Evolutionary conservation across 805 yeast genomes (phyloP).

Genomic region (Candida loeiensis): DNA sequence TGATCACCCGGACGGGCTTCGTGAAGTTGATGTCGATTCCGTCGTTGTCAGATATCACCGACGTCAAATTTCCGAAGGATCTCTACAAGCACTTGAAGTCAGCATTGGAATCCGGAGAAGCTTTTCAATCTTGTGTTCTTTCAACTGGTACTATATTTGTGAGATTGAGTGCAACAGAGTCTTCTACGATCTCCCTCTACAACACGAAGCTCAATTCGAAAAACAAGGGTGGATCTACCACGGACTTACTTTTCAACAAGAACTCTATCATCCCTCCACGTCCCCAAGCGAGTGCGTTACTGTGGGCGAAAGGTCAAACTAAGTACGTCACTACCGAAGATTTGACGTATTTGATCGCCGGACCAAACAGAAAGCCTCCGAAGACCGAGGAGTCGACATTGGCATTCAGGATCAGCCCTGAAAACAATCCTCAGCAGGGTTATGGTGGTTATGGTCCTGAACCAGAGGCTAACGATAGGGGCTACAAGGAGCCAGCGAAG

Average conservation of each 20-base stretch:
- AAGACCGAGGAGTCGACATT: constrained; percentile 58
- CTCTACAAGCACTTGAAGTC: constrained; percentile 20
- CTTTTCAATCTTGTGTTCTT: constrained; percentile 29
- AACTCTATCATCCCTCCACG: constrained; percentile 68
- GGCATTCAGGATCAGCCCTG: constrained; percentile 45
- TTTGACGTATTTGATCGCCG: constrained; percentile 65
- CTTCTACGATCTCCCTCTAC: constrained; percentile 18
- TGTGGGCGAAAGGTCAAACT: constrained; percentile 78
- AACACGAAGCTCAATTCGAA: constrained; percentile 11
- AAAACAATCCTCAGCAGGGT: constrained; percentile 34
- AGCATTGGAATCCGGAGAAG: constrained; percentile 19
- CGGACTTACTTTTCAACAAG: constrained; percentile 68
- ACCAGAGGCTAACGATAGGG: constrained; percentile 16
- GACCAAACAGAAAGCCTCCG: constrained; percentile 63
- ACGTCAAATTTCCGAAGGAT: constrained; percentile 37
- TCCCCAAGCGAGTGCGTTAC: constrained; percentile 74
- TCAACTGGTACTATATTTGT: constrained; percentile 57
- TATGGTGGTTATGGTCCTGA: constrained; percentile 25
- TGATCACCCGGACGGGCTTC: constrained; percentile 44
- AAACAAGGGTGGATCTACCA: constrained; percentile 20
- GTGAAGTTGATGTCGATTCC: constrained; percentile 55
- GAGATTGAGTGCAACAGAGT: constrained; percentile 51
- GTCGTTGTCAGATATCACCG: constrained; percentile 55
- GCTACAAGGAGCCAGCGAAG: constrained; percentile 49
- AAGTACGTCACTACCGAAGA: constrained; percentile 59